Evolutionary conservation across 225 moss, liverwort and hornwort genomes (phyloP), one percentile per base, ranked within the genome.

Genomic region (Lunularia cruciata): DNA sequence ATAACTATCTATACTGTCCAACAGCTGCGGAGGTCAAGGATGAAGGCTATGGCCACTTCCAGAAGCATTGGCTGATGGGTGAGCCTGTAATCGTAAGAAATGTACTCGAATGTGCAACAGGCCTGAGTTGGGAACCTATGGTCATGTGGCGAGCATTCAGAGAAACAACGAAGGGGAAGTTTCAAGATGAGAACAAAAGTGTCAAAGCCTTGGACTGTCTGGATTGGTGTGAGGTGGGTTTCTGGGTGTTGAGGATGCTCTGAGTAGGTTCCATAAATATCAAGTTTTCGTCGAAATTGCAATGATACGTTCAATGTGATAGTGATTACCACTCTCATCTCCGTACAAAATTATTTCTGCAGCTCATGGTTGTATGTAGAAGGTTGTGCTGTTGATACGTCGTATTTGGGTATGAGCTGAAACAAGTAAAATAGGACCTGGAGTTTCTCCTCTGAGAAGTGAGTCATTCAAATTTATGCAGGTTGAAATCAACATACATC

Each of bases 61-160:
- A 95, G 72, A 84, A 63, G 65, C 95, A 95, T 65, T 95, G 95
- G 95, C 72, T 63, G 79, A 75, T 81, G 18, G 95, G 95, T 23
- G 92, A 95, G 85, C 95, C 95, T 12, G 88, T 95, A 20, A 84
- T 95, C 37, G 92, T 87, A 35, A 76, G 87, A 9, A 75, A 87
- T 59, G 90, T 95, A 10, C 81, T 92, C 28, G 77, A 95, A 57
- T 75, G 79, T 65, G 86, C 90, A 9, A 84, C 83, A 57, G 95
- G 92, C 1, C 83, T 95, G 51, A 95, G 95, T 77, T 95, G 95
- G 95, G 95, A 95, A 56, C 95, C 95, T 8, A 90, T 95, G 90
- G 95, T 92, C 8, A 95, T 95, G 95, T 95, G 95, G 95, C 87
- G 95, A 52, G 95, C 95, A 42, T 92, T 95, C 74, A 85, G 95